Evolutionary conservation across 176 grass and related monocot species (phyloP).

Genomic region (Carex parvula): DNA sequence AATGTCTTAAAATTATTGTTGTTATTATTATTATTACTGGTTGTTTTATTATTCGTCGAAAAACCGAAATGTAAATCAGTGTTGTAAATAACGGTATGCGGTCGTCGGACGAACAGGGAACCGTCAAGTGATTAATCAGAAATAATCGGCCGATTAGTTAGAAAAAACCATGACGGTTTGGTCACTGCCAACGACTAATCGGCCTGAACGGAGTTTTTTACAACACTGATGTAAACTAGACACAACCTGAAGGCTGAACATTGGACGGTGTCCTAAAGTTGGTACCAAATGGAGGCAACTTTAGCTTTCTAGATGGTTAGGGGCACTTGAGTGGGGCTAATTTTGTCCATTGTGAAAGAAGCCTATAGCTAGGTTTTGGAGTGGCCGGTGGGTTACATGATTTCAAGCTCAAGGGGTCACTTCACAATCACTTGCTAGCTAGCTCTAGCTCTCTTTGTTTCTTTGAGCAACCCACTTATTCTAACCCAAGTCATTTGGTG

Average conservation of each 20-base stretch:
- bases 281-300: constrained; percentile 3
- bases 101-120: no score
- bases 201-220: no score
- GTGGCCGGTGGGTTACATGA: constrained; percentile 24
- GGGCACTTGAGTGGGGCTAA: constrained; percentile 11
- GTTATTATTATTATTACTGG: neutral
- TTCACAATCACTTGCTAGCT: constrained; percentile 5
- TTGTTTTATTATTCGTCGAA: neutral
- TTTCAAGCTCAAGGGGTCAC: constrained; percentile 29
- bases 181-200: no score
- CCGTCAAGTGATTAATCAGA: no score
- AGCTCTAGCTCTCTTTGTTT: neutral
- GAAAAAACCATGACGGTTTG: no score
- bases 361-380: neutral
- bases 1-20: neutral
- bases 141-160: no score
- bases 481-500: constrained; percentile 16
- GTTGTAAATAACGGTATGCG: no score
- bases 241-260: neutral
- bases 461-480: neutral
- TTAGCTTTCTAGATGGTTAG: constrained; percentile 28
- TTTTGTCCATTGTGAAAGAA: constrained; percentile 16
- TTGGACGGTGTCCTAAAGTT: neutral
- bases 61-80: neutral
- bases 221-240: no score